Evolutionary conservation across 164 flowering plant species (phyloP), one percentile per base, ranked within the genome.

Genomic region (Litsea cubeba): DNA sequence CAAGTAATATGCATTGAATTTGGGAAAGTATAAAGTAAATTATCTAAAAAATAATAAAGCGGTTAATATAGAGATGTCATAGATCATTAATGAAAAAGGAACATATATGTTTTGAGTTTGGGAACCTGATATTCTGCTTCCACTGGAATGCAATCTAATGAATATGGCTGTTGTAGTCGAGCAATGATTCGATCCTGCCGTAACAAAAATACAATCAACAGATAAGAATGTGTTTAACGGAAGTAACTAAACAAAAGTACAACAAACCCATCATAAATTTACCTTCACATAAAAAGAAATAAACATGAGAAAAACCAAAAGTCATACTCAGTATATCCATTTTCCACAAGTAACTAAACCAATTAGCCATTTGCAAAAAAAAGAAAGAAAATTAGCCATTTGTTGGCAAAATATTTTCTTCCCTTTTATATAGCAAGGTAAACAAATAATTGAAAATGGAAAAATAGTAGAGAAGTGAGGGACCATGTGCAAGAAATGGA

Each of bases 111-210:
- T 40, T 25, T 23, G 22, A 67, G 20, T 5, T 15, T 14, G 20
- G 82, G 1, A 74, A 90, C 99, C 98, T 95, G 99, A 81, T 79
- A 95, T 81, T 95, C 99, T 68, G 99, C 97, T 84, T 95, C 98
- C 62, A 95, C 98, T 3, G 98, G 98, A 80, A 95, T 95, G 87
- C 99, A 95, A 77, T 93, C 99, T 51, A 92, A 78, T 50, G 98
- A 93, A 83, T 92, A 95, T 66, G 99, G 99, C 75, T 93, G 99
- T 74, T 95, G 99, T 70, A 95, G 98, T 51, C 97, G 91, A 76
- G 98, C 93, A 76, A 95, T 93, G 69, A 95, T 93, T 12, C 99
- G 92, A 72, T 95, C 98, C 99, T 95, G 90, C 71, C 74, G 69
- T 72, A 65, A 63, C 11, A 64, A 71, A 71, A 46, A 17, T 72